These are phyloP conservation scores for Alnus glutinosa DNA, from an alignment of 306 rosid genomes.

Conservation along the genomic window DNA sequence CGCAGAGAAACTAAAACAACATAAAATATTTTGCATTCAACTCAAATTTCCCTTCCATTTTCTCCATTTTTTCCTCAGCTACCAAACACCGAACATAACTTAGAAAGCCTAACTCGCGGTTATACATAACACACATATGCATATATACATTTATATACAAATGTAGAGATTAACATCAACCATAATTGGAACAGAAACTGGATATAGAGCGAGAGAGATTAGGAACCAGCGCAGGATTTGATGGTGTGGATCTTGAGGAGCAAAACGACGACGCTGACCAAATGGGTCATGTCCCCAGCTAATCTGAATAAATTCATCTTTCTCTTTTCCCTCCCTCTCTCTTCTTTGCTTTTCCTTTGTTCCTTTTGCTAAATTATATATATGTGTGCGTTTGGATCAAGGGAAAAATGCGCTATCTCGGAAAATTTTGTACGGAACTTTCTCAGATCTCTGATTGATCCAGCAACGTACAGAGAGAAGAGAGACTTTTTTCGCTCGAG, in stretches of 20 bases:
- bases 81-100: not conserved
- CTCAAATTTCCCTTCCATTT: not conserved
- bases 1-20: not conserved
- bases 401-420: constrained; percentile 4
- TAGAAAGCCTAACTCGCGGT: not conserved
- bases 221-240: constrained; percentile 9
- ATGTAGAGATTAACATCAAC: too few species aligned
- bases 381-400: constrained; percentile 11
- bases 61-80: not conserved
- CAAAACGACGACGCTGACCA: constrained; percentile 19
- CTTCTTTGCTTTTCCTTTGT: not conserved
- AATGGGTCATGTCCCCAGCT: constrained; percentile 33
- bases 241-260: constrained; percentile 28
- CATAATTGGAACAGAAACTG: too few species aligned
- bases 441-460: constrained; percentile 32
- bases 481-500: not conserved
- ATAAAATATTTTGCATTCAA: not conserved
- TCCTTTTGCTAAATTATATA: not conserved
- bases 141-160: not conserved
- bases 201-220: not conserved
- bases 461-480: not conserved
- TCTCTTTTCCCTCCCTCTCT: not conserved
- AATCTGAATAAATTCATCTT: constrained; percentile 29
- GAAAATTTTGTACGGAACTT: not conserved
- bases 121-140: not conserved